These are phyloP conservation scores for Aurinia saxatilis DNA, from an alignment of 345 rosid species.

Conservation along the genomic window DNA sequence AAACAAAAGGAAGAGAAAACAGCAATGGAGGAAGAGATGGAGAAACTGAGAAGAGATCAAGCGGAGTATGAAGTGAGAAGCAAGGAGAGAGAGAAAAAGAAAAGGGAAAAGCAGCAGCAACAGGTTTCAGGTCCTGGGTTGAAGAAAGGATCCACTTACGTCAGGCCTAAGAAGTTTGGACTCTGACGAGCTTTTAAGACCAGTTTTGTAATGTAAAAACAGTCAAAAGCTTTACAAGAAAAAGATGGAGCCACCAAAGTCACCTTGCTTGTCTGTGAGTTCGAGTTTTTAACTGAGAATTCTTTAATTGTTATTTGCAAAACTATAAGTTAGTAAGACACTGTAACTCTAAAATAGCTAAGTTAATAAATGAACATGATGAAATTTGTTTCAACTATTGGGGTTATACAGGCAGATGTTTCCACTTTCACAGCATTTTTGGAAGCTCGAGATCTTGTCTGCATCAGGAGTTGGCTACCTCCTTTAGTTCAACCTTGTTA, in stretches of 20 bases:
- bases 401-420: too few species aligned
- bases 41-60: conserved; percentile 67
- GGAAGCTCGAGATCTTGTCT: too few species aligned
- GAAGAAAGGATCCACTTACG: conserved; percentile 55
- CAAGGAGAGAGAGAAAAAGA: conserved; percentile 52
- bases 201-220: conserved; percentile 1
- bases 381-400: too few species aligned
- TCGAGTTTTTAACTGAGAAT: too few species aligned
- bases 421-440: too few species aligned
- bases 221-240: neutral
- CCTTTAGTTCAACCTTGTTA: too few species aligned
- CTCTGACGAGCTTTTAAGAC: conserved; percentile 25
- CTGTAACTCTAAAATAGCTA: too few species aligned
- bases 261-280: neutral
- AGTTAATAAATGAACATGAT: too few species aligned
- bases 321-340: too few species aligned
- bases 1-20: conserved; percentile 85
- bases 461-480: too few species aligned
- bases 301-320: too few species aligned
- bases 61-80: conserved; percentile 47
- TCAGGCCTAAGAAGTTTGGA: conserved; percentile 80
- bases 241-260: too few species aligned
- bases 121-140: conserved; percentile 65
- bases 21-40: conserved; percentile 97
- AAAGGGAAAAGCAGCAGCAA: conserved; percentile 69